Evolutionary conservation across 208 protist species (phyloP).

Genomic region (Trypanosoma boissoni): DNA sequence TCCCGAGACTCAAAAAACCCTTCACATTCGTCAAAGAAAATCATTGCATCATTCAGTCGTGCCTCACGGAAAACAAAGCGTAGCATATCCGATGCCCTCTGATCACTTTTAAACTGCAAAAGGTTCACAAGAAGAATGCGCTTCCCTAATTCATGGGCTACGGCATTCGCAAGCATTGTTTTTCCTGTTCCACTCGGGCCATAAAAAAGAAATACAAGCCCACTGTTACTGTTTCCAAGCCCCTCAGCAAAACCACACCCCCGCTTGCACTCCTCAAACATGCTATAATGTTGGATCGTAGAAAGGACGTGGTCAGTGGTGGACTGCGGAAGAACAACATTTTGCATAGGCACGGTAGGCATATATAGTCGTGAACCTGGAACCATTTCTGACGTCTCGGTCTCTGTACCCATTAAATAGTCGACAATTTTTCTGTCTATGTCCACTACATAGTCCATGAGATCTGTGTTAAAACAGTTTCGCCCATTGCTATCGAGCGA

Average conservation of each 20-base stretch:
- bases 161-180: constrained; percentile 93
- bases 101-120: constrained; percentile 68
- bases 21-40: constrained; percentile 95
- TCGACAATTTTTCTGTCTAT: constrained; percentile 93
- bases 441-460: constrained; percentile 90
- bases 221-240: constrained; percentile 50
- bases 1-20: constrained; percentile 86
- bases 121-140: constrained; percentile 88
- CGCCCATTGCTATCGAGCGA: constrained; percentile 44
- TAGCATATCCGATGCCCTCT: constrained; percentile 68
- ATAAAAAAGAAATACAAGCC: constrained; percentile 91
- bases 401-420: constrained; percentile 86
- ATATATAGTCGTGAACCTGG: constrained; percentile 84
- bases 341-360: constrained; percentile 66
- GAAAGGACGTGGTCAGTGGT: constrained; percentile 81
- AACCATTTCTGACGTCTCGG: constrained; percentile 88
- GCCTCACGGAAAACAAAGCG: constrained; percentile 92
- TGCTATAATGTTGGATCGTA: constrained; percentile 84
- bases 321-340: constrained; percentile 77
- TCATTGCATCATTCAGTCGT: constrained; percentile 87
- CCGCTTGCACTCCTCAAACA: constrained; percentile 81
- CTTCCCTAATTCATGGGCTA: constrained; percentile 85
- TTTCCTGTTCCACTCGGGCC: constrained; percentile 92
- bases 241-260: constrained; percentile 75
- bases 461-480: constrained; percentile 86